A percentile compares a stretch with the other conserved stretches of the same genome.
These are phyloP conservation scores for Blastocrithidia nonstop DNA, from an alignment of 208 protist species.

Conservation along the genomic window DNA sequence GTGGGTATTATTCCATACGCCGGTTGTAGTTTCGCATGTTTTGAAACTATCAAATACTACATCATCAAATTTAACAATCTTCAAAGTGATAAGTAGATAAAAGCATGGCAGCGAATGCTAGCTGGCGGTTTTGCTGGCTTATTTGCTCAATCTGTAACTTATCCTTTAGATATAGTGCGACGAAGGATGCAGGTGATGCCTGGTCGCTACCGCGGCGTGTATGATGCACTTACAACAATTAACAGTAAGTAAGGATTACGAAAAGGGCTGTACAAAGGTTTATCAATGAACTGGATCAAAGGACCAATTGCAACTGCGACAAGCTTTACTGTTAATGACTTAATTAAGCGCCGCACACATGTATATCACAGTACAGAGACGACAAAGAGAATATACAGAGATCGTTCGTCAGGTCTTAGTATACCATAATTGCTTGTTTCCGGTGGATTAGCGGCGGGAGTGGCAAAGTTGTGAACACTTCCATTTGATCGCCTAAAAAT, in stretches of 20 bases:
- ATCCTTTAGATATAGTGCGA: constrained; percentile 89
- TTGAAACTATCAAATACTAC: constrained; percentile 77
- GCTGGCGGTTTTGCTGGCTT: constrained; percentile 77
- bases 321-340: constrained; percentile 87
- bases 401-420: no score
- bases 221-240: constrained; percentile 37
- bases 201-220: constrained; percentile 53
- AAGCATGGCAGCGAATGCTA: constrained; percentile 45
- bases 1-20: constrained; percentile 90
- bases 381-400: constrained; percentile 16
- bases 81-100: constrained; percentile 50
- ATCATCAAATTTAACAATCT: constrained; percentile 29
- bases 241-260: constrained; percentile 62
- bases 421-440: constrained; percentile 67
- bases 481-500: constrained; percentile 91
- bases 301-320: constrained; percentile 80
- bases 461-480: constrained; percentile 78
- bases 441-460: constrained; percentile 82
- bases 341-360: constrained; percentile 58
- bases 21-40: constrained; percentile 86
- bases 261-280: constrained; percentile 79
- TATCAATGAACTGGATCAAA: constrained; percentile 92
- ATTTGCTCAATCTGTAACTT: constrained; percentile 86
- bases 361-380: constrained; percentile 47
- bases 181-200: constrained; percentile 84